Base-by-base conservation (phyloP, 495 filamentous ascomycete genomes). In the Evernia prunastri region DNA sequence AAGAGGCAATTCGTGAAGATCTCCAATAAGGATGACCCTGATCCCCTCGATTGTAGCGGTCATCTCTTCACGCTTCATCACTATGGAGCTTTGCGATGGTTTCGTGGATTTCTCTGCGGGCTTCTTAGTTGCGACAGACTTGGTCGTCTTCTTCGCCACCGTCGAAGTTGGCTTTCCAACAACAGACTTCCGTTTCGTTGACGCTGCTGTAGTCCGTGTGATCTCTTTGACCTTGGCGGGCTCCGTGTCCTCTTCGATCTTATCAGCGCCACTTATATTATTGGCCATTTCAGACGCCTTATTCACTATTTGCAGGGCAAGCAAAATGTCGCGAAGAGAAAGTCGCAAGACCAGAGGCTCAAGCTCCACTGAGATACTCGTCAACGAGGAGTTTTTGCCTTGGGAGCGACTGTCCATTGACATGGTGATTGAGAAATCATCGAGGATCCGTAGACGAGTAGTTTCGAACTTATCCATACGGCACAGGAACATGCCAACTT, bases 401-500 rank as follows among this genome's bases (percentile, higher is more conserved):
- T 87, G 82, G 2, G 81, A 73, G 56, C 85, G 79, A 69, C 82
- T 94, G 70, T 97, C 92, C 80, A 97, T 84, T 4, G 92, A 92
- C 67, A 96, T 80, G 65, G 92, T 88, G 37, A 97, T 72, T 11
- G 91, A 96, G 74, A 97, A 97, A 71, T 97, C 91, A 71, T 98
- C 94, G 29, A 98, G 81, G 67, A 98, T 96, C 29, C 95, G 86
- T 47, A 97, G 83, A 42, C 89, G 82, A 59, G 84, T 88, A 23
- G 86, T 90, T 61, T 96, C 92, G 66, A 96, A 96, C 66, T 89
- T 88, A 71, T 98, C 94, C 95, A 98, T 97, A 35, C 94, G 89
- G 72, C 94, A 98, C 42, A 98, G 78, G 75, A 97, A 98, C 92
- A 98, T 97, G 62, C 94, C 95, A 54, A 97, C 86, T 70, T 96